Percentiles rank a stretch among this genome's conserved stretches.
Evolutionary conservation across 1,284 basidiomycete genomes (phyloP).

Genomic region (Cerrena zonata): DNA sequence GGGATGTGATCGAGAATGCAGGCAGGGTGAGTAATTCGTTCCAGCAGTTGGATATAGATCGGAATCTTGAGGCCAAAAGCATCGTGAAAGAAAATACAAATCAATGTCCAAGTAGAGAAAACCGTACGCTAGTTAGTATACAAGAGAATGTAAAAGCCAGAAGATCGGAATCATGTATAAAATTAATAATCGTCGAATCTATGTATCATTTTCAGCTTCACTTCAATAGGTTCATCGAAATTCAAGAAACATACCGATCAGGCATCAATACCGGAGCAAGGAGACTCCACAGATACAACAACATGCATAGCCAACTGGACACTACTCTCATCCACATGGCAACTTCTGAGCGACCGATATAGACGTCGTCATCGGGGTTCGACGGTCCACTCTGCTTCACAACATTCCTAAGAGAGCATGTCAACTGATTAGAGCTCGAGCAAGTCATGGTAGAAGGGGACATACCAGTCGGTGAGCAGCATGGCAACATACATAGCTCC

Average conservation of each 20-base stretch:
- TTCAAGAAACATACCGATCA: constrained; percentile 50
- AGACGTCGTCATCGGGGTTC: constrained; percentile 71
- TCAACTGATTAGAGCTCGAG: constrained; percentile 4
- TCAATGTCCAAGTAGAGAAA: no score
- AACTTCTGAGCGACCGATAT: constrained; percentile 90
- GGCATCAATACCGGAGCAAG: constrained; percentile 86
- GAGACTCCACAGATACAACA: constrained; percentile 86
- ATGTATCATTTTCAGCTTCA: not conserved
- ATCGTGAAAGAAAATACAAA: no score
- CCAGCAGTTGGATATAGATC: no score
- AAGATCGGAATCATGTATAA: not conserved
- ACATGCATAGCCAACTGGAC: constrained; percentile 90
- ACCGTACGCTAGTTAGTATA: not conserved
- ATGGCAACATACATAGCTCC: constrained; percentile 98
- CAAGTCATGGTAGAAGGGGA: constrained; percentile 15
- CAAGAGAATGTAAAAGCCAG: not conserved
- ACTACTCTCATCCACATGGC: constrained; percentile 99
- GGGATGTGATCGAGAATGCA: no score
- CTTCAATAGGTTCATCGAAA: not conserved
- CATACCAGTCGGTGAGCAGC: constrained; percentile 96
- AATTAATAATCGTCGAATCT: constrained; percentile 3
- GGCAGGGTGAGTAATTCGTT: no score
- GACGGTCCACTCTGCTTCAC: constrained; percentile 42
- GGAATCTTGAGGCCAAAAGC: no score
- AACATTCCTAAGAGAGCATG: constrained; percentile 55